phyloP scores from a whole-genome alignment of 1,139 yeast species.

The Yamadazyma atlantica region DNA sequence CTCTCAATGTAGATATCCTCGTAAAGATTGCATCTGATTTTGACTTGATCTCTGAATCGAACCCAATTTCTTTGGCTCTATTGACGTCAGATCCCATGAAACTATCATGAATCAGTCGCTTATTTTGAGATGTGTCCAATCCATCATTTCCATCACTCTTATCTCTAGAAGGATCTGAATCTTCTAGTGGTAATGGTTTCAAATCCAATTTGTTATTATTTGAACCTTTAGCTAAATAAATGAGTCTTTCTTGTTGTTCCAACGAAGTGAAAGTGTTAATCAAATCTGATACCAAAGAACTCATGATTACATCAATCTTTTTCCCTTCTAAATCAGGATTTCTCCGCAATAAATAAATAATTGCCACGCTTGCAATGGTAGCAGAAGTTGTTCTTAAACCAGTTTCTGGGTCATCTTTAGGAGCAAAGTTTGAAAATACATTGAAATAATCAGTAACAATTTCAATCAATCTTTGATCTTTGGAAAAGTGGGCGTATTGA shows the following conservation, averaged over 20 bases:
- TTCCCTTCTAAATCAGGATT: slow-evolving; percentile 14
- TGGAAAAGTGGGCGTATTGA: slow-evolving; percentile 13
- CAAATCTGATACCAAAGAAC: slow-evolving; percentile 17
- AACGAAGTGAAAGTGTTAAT: slow-evolving; percentile 25
- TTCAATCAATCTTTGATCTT: slow-evolving; percentile 18
- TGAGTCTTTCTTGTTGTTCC: slow-evolving; percentile 29
- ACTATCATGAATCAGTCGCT: slow-evolving; percentile 1
- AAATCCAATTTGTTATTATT: slow-evolving; percentile 1
- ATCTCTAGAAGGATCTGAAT: neutral
- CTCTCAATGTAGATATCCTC: slow-evolving; percentile 2
- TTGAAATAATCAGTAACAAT: slow-evolving; percentile 37
- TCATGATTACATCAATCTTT: slow-evolving; percentile 19
- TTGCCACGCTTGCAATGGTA: slow-evolving; percentile 13
- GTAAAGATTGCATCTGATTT: slow-evolving; percentile 3
- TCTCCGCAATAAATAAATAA: slow-evolving; percentile 13
- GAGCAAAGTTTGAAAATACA: slow-evolving; percentile 34
- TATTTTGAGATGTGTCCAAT: neutral
- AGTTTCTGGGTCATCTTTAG: slow-evolving; percentile 34
- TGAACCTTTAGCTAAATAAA: slow-evolving; percentile 34
- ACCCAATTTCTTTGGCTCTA: neutral
- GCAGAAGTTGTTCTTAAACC: slow-evolving; percentile 41
- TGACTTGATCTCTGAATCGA: slow-evolving; percentile 1
- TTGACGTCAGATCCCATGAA: neutral
- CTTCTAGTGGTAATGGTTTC: neutral
- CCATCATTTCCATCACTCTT: neutral